These are phyloP conservation scores for Hyaloscypha bicolor DNA, from an alignment of 495 filamentous ascomycete genomes.

Conservation along the genomic window DNA sequence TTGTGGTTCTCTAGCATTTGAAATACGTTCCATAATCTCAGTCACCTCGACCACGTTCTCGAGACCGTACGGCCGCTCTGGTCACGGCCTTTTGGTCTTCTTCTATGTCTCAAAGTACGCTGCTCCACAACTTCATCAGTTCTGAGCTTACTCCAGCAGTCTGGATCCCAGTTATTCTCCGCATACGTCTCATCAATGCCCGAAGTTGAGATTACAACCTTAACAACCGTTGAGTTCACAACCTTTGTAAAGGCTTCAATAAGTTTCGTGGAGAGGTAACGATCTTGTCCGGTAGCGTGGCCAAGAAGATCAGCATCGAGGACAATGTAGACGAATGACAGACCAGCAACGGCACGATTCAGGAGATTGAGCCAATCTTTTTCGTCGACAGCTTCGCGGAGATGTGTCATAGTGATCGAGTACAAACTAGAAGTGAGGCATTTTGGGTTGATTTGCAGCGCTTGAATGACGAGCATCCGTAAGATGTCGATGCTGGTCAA, in stretches of 20 bases:
- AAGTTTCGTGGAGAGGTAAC: slow-evolving; percentile 1
- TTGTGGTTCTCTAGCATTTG: too few relatives aligned
- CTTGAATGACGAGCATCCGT: slow-evolving; percentile 8
- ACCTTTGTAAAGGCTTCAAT: background rate
- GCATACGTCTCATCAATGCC: slow-evolving; percentile 77
- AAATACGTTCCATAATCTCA: too few relatives aligned
- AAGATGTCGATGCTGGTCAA: background rate
- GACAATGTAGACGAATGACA: slow-evolving; percentile 64
- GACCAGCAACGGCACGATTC: background rate
- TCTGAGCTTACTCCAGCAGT: background rate
- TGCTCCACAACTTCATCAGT: background rate
- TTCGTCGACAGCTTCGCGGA: slow-evolving; percentile 1
- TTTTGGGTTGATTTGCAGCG: slow-evolving; percentile 6
- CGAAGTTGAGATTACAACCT: slow-evolving; percentile 61
- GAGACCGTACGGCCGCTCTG: too few relatives aligned
- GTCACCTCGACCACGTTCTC: too few relatives aligned
- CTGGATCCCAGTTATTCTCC: slow-evolving; percentile 5
- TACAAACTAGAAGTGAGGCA: background rate
- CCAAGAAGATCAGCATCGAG: slow-evolving; percentile 87
- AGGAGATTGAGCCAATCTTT: slow-evolving; percentile 14
- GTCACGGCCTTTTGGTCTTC: too few relatives aligned
- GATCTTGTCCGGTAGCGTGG: background rate
- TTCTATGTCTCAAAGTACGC: too few relatives aligned
- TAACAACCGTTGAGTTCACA: background rate
- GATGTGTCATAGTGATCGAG: background rate